These are phyloP conservation scores for Colletotrichum falcatum DNA, from an alignment of 2,329 filamentous ascomycete genomes.

Conservation along the genomic window DNA sequence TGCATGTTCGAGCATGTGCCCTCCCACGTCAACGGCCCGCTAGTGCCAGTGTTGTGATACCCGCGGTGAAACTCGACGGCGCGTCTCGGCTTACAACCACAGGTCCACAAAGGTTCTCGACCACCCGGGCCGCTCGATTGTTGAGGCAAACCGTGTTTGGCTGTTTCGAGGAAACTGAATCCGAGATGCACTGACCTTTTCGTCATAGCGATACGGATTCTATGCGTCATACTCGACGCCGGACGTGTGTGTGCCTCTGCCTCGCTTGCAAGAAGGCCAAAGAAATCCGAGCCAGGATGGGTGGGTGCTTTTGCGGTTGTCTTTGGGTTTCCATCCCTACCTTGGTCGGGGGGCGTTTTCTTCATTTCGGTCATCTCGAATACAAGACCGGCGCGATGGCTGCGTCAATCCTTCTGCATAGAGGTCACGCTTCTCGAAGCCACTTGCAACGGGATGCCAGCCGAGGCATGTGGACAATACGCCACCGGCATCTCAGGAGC, in stretches of 20 bases:
- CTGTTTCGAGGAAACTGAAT: neutral
- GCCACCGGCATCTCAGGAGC: neutral
- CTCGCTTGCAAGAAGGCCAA: neutral
- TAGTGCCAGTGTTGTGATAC: neutral
- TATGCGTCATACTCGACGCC: neutral
- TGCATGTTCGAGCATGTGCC: neutral
- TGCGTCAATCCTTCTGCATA: neutral
- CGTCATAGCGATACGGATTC: rapidly evolving
- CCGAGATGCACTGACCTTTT: neutral
- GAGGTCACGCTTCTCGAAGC: neutral
- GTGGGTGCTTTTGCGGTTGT: no score
- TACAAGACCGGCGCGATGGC: neutral
- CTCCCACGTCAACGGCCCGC: neutral
- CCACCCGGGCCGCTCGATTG: neutral
- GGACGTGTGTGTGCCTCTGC: neutral
- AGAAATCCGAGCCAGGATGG: no score
- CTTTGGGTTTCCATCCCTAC: neutral
- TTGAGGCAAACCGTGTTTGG: neutral
- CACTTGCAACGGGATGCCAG: neutral
- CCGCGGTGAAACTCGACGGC: neutral
- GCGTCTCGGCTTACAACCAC: no score
- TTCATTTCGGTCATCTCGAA: neutral
- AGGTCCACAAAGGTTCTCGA: neutral
- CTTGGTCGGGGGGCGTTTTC: neutral
- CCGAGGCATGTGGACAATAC: neutral